Base-by-base conservation (phyloP, 2,329 filamentous ascomycete species). In the Ceratocystis albifundus region DNA sequence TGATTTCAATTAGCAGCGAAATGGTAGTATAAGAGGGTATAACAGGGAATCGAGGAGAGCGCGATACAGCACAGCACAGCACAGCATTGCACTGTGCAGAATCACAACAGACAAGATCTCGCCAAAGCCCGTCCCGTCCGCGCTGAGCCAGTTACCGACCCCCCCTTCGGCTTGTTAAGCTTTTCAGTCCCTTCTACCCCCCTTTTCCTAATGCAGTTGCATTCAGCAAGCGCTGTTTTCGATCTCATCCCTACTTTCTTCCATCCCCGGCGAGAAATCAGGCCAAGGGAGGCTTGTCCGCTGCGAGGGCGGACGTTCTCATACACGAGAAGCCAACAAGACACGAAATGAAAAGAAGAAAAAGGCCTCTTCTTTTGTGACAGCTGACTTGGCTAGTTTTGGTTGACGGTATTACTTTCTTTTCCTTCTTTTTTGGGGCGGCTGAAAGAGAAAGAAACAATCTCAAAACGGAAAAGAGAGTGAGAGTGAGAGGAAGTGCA, bases 241-340 rank as follows among this genome's bases (percentile, higher is more conserved):
- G 8, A 53, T 59, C 53, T 30, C 53, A 59, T 59, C 55, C 55
- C 55, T 59, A 53, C 48, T 28, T 53, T 53, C 30, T 59, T 17
- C 5, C 30, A 28, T 59, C 55, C 28, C 55, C 55, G n/a, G 48
- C n/a, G 48, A 53, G 28, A 32, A 30, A 7, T 8, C 30, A n/a
- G 25, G 15, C 55, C 28, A 59, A n/a, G 53, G 53, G 22, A 30
- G 8, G 53, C 48, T 5, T 53, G 48, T 20, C 15, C n/a, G 10
- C n/a, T 53, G 22, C 48, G 12, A 12, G 36, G 36, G 36, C 36
- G 12, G 36, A 41, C 10, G 36, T 41, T 41, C 36, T 41, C 12
- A 10, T 36, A 10, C 32, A 36, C 32, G 46, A n/a, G 20, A 22
- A 17, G 46, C 46, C 32, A n/a, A 53, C 22, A 53, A 10, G 48